Base-by-base conservation (phyloP, 2,329 filamentous ascomycete genomes). In the Trichoderma sp. region DNA sequence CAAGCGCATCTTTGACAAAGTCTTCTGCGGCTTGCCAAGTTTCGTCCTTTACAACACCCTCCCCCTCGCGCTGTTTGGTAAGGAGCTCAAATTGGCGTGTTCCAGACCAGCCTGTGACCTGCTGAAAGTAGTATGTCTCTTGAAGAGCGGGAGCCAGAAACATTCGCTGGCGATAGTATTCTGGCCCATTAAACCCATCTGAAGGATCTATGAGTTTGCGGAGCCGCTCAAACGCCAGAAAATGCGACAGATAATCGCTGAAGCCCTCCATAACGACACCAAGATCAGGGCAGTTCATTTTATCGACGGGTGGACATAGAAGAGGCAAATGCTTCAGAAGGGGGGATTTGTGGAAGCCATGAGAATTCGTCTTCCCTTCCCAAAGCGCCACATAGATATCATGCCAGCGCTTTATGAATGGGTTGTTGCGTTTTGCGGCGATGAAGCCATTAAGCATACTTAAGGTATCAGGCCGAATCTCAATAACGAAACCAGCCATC, bases 361-460 rank as follows among this genome's bases (percentile, higher is more conserved):
- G 56, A 6, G 71, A 70, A 63, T 76, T 76, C 7, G 76, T 77
- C 6, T 54, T 70, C 3, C 74, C 77, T 13, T 75, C 72, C 79
- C 80, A 81, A 17, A 81, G 70, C 5, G 75, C 69, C 56, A 73
- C 58, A 67, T 78, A 81, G 22, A 79, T 74, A 10, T 78, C 75
- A 66, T 81, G 77, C 80, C 81, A 82, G 68, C 73, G 76, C 69
- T 78, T 80, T 64, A 84, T 80, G 67, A 84, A 83, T 1, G 73
- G 73, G 64, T 83, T 80, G 9, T 78, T 77, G 42, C 79, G 79
- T 39, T 81, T 78, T 1, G 78, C 73, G 2, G 80, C 80, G 17
- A 84, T 77, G 69, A 84, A 83, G 57, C 80, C 78, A 58, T 84
- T 84, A 25, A 79, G 71, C 42, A 70, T 67, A 19, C 35, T 22